Evolutionary conservation across 352 stramenopile genomes (phyloP), one percentile per base, ranked within the genome.

Genomic region (Globisporangium okanoganense): DNA sequence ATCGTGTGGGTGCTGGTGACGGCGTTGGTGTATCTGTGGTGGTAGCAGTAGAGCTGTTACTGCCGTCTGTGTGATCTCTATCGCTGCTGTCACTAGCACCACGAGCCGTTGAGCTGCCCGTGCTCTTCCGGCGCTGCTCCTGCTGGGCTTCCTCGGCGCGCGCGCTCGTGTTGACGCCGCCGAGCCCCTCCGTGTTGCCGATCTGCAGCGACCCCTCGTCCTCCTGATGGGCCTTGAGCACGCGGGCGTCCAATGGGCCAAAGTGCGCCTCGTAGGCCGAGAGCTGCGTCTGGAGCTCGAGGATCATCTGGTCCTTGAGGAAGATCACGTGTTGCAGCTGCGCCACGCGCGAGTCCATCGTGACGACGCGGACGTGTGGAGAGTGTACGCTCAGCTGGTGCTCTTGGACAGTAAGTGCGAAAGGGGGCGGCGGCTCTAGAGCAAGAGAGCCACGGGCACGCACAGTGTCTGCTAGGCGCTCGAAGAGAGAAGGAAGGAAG

Each of bases 241-340:
- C 29, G 6, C 62, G 65, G 7, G 63, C 51, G 43, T 84, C 71
- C 5, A 93, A 61, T 33, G 70, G 61, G 31, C 84, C 84, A 48
- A 80, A 88, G 13, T 70, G 76, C 41, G 68, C 55, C 44, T 66
- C 58, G 62, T 93, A 93, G 47, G 75, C 82, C 38, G 79, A 67
- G 57, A 93, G 65, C 62, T 84, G 79, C 51, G 67, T 84, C 72
- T 90, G 79, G 16, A 93, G 70, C 58, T 84, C 73, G 25, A 93
- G 65, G 62, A 93, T 91, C 79, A 91, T 90, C 60, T 88, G 66
- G 63, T 93, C 84, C 64, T 93, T 93, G 69, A 91, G 88, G 55
- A 88, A 66, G 57, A 93, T 91, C 59, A 93, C 76, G 45, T 89
- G 81, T 69, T 93, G 81, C 50, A 93, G 76, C 71, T 88, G 81